A percentile compares a stretch with the other conserved stretches of the same genome.
These are phyloP conservation scores for Cladobotryum protrusum DNA, from an alignment of 2,329 filamentous ascomycete genomes.

Conservation along the genomic window DNA sequence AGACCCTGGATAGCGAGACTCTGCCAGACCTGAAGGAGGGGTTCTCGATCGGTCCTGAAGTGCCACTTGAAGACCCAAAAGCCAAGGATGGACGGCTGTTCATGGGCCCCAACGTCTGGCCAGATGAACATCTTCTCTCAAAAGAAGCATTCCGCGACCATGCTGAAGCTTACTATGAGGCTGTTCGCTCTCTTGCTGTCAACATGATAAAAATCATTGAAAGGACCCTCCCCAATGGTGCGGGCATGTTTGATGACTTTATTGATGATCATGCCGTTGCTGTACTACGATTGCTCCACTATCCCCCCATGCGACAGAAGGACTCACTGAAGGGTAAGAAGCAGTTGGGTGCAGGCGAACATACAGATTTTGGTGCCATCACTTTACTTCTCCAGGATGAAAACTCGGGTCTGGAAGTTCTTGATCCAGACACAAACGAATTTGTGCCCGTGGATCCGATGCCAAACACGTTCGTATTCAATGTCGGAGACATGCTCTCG, in stretches of 20 bases:
- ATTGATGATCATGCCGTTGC: constrained; percentile 15
- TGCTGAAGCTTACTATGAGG: background rate
- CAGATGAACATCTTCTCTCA: constrained; percentile 13
- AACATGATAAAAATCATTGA: background rate
- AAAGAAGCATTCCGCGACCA: constrained; percentile 3
- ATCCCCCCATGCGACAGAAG: background rate
- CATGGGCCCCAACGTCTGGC: constrained; percentile 20
- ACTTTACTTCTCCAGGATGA: constrained; percentile 25
- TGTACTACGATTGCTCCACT: constrained; percentile 17
- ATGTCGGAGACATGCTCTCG: constrained; percentile 32
- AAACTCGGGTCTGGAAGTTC: constrained; percentile 24
- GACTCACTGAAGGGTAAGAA: too few relatives aligned
- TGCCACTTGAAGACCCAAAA: constrained; percentile 19
- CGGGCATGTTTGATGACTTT: constrained; percentile 15
- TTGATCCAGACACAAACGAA: constrained; percentile 17
- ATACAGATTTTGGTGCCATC: constrained; percentile 26
- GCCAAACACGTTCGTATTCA: constrained; percentile 29
- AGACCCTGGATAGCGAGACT: constrained; percentile 19
- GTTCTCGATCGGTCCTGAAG: constrained; percentile 18
- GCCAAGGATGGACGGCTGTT: background rate
- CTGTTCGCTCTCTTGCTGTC: background rate
- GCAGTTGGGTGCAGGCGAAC: constrained; percentile 16
- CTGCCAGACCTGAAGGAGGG: constrained; percentile 22
- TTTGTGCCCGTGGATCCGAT: constrained; percentile 26
- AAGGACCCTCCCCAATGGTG: background rate